Evolutionary conservation across 169 alveolate genomes (phyloP).

Genomic region (Plasmodium inui): DNA sequence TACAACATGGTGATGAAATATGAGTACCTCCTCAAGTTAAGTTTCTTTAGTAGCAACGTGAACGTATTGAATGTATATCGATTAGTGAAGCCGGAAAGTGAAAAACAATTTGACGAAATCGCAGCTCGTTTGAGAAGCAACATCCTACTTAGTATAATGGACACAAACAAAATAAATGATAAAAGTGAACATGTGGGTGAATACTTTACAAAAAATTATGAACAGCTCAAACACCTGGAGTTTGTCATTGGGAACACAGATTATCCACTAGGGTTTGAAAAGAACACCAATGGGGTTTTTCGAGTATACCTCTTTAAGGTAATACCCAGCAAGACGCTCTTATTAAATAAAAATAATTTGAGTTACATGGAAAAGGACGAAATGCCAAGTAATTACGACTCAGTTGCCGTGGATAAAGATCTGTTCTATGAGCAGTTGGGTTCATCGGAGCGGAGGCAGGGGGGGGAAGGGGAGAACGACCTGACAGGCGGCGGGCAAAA

Average conservation of each 20-base stretch:
- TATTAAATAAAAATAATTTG: slow-evolving; percentile 51
- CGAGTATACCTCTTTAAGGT: slow-evolving; percentile 50
- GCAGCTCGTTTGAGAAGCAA: slow-evolving; percentile 37
- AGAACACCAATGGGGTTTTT: slow-evolving; percentile 48
- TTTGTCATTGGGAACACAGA: slow-evolving; percentile 47
- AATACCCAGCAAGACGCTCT: slow-evolving; percentile 43
- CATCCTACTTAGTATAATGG: slow-evolving; percentile 52
- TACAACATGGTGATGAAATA: slow-evolving; percentile 48
- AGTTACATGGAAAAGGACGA: background rate
- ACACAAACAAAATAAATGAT: slow-evolving; percentile 43
- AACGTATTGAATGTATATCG: slow-evolving; percentile 48
- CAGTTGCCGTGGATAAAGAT: slow-evolving; percentile 46
- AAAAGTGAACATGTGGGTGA: slow-evolving; percentile 20
- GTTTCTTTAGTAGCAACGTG: slow-evolving; percentile 59
- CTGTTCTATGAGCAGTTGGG: slow-evolving; percentile 12
- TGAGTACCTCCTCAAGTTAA: slow-evolving; percentile 44
- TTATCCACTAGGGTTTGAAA: slow-evolving; percentile 69
- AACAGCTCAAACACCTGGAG: slow-evolving; percentile 12
- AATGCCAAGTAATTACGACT: slow-evolving; percentile 64
- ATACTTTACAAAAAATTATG: slow-evolving; percentile 49
- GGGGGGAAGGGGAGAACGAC: background rate
- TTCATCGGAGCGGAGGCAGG: background rate
- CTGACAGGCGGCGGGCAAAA: background rate
- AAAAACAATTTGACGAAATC: slow-evolving; percentile 46
- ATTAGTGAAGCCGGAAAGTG: slow-evolving; percentile 23